Evolutionary conservation across 441 rosid genomes (phyloP).

Genomic region (Corymbia calophylla): DNA sequence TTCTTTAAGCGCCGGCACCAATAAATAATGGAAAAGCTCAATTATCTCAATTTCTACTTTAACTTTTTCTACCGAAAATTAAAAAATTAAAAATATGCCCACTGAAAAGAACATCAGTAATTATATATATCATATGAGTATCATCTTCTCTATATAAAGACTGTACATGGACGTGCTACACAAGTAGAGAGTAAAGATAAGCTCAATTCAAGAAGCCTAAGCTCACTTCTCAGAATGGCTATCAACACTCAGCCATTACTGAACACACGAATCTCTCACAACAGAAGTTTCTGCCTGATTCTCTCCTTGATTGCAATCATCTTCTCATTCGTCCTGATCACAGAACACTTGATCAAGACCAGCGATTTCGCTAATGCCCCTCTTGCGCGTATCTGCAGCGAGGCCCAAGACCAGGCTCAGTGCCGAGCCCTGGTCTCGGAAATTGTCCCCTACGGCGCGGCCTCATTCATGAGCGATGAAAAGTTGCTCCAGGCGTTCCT

Average conservation of each 20-base stretch:
- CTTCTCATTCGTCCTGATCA: constrained; percentile 18
- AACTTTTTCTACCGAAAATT: background rate
- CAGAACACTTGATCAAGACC: constrained; percentile 8
- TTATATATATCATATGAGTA: background rate
- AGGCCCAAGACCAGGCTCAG: constrained; percentile 29
- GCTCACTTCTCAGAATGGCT: constrained; percentile 18
- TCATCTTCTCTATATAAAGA: background rate
- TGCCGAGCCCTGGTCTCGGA: constrained; percentile 40
- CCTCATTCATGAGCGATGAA: constrained; percentile 10
- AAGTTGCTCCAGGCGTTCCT: constrained; percentile 34
- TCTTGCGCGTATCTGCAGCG: constrained; percentile 24
- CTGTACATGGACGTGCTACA: background rate
- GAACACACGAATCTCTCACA: constrained; percentile 13
- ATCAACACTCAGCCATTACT: constrained; percentile 36
- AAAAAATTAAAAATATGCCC: background rate
- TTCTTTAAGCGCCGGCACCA: background rate
- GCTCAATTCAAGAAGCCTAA: background rate
- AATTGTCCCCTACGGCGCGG: constrained; percentile 3
- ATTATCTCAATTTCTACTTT: background rate
- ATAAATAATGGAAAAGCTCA: background rate
- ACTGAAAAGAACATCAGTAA: background rate
- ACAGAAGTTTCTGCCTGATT: constrained; percentile 18
- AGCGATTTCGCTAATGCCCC: background rate
- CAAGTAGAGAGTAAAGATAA: background rate
- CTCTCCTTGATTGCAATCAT: constrained; percentile 35